Evolutionary conservation across 192 early-diverging fungal species (phyloP).

Genomic region (Backusella westeae): DNA sequence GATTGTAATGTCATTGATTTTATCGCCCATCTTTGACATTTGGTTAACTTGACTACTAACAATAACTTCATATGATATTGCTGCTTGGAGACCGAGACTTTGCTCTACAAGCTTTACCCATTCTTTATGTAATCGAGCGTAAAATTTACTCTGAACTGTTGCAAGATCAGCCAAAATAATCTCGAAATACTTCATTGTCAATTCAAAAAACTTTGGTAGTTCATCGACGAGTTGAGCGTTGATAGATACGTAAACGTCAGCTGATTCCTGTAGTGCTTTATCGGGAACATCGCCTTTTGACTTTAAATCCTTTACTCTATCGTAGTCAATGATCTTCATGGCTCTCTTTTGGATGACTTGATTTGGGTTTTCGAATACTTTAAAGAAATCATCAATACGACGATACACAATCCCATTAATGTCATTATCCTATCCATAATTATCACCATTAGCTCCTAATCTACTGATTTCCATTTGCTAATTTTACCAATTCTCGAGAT

Average conservation of each 20-base stretch:
- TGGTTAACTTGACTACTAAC: not conserved
- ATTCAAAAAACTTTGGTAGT: slow-evolving; percentile 60
- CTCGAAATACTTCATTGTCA: slow-evolving; percentile 63
- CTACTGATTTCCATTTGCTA: not conserved
- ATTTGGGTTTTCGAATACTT: slow-evolving; percentile 57
- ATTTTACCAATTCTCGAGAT: slow-evolving; percentile 35
- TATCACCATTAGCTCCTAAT: not conserved
- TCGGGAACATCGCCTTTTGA: slow-evolving; percentile 62
- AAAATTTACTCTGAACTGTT: slow-evolving; percentile 53
- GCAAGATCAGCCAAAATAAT: slow-evolving; percentile 54
- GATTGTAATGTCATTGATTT: slow-evolving; percentile 2
- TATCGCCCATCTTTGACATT: not conserved
- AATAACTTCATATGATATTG: not conserved
- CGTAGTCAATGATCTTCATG: slow-evolving; percentile 73
- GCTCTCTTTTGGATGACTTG: slow-evolving; percentile 75
- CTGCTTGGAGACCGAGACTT: not conserved
- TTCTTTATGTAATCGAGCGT: slow-evolving; percentile 42
- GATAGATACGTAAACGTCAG: slow-evolving; percentile 64
- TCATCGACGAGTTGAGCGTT: slow-evolving; percentile 74
- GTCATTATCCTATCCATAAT: slow-evolving; percentile 12
- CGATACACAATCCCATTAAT: slow-evolving; percentile 9
- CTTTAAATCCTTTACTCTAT: slow-evolving; percentile 60
- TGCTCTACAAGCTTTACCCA: slow-evolving; percentile 15
- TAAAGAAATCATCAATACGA: slow-evolving; percentile 46
- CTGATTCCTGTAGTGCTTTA: slow-evolving; percentile 66